Base-by-base conservation (phyloP, 192 early-diverging fungal species). In the Coemansia sp. region DNA sequence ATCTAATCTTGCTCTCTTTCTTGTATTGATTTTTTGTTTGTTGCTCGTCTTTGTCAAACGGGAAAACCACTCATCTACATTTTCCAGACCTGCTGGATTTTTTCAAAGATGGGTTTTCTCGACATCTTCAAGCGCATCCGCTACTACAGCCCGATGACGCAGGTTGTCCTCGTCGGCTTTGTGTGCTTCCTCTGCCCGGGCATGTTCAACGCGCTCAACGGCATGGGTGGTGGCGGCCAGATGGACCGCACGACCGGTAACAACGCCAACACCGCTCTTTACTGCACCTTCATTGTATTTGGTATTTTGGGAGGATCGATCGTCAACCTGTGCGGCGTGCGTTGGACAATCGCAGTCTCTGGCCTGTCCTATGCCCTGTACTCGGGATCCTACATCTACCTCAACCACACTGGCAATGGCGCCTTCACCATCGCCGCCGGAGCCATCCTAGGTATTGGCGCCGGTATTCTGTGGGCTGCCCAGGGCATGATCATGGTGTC, bases 401-500 rank as follows among this genome's bases (percentile, higher is more conserved):
- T 77, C 51, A 82, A 85, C 66, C 78, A 84, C 44, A 77, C 81
- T 3, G 23, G 58, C 53, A 67, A 58, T 18, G 69, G 74, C 7
- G 61, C 46, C 5, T 88, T 92, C 60, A 82, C 82, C 9, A 84
- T 90, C 40, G 59, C 72, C 23, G 70, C 90, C 15, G 88, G 88
- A 52, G 90, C 80, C 14, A 73, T 90, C 32, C 80, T 92, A 35
- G 90, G 90, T 64, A 44, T 89, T 20, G 85, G 85, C 50, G 87
- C 88, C 8, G 87, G 86, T 55, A 78, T 92, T 52, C 59, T 87
- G 35, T 81, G 81, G 77, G 81, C 87, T 7, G 83, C 85, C n/a
- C 84, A 86, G 53, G 81, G 87, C 34, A 81, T 83, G 61, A 87
- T 92, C 55, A 87, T 89, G 83, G 78, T 89, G 56, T 83, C 90